Evolutionary conservation across 441 rosid species (phyloP).

Genomic region (Gossypium lobatum): DNA sequence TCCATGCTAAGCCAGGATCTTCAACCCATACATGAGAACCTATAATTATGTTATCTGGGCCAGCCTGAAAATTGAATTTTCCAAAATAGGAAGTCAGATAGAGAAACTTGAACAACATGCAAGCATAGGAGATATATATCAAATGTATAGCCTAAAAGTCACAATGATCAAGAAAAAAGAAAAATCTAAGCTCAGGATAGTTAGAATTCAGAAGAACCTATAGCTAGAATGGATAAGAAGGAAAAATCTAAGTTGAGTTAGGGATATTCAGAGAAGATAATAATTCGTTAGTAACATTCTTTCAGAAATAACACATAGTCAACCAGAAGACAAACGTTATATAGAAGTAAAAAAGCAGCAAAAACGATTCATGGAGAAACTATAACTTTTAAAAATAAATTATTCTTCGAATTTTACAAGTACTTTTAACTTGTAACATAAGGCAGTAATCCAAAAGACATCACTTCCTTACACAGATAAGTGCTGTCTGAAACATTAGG

Average conservation of each 20-base stretch:
- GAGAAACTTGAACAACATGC: not conserved
- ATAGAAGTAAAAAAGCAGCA: not conserved
- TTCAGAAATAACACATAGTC: not conserved
- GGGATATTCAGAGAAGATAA: not conserved
- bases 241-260: not conserved
- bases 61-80: conserved; percentile 28
- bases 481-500: conserved; percentile 5
- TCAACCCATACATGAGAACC: conserved; percentile 80
- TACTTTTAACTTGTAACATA: not conserved
- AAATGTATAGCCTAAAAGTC: not conserved
- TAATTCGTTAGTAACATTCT: not conserved
- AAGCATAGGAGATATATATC: not conserved
- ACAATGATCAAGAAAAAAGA: not conserved
- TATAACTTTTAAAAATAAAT: not conserved
- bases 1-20: conserved; percentile 61
- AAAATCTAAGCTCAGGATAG: not conserved
- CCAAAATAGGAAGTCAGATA: not conserved
- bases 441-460: not conserved
- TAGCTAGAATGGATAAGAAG: not conserved
- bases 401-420: not conserved
- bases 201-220: not conserved
- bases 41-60: conserved; percentile 48
- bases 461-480: not conserved
- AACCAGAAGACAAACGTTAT: not conserved
- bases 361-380: not conserved